phyloP scores from a whole-genome alignment of 169 alveolate genomes.

The Amoebophrya sp. region DNA sequence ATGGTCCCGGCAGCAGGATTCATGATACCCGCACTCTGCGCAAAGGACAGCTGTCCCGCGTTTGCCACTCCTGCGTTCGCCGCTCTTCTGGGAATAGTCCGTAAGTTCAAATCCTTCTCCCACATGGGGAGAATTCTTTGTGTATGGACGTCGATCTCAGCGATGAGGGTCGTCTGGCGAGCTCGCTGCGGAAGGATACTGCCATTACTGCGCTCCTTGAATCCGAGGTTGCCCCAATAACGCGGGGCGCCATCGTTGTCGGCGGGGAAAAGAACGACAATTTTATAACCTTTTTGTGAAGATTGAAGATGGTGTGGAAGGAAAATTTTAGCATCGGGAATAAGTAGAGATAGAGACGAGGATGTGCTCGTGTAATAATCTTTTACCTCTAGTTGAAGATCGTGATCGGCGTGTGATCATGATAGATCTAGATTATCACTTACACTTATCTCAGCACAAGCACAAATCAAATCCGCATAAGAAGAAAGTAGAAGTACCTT shows the following conservation, averaged over 20 bases:
- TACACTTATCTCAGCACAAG: neutral
- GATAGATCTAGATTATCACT: neutral
- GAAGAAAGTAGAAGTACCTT: neutral
- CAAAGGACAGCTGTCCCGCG: too few species aligned
- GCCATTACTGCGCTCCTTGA: neutral
- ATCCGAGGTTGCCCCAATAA: neutral
- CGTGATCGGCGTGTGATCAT: too few species aligned
- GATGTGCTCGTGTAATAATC: too few species aligned
- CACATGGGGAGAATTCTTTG: neutral
- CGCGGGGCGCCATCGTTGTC: neutral
- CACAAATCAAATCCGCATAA: neutral
- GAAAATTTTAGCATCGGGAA: too few species aligned
- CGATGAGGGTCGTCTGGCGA: neutral
- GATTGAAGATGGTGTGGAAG: too few species aligned
- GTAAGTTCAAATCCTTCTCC: neutral
- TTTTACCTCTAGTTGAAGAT: neutral
- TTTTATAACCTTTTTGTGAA: neutral
- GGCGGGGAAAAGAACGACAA: neutral
- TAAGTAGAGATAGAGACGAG: too few species aligned
- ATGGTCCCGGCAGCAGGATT: too few species aligned
- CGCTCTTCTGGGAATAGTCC: neutral
- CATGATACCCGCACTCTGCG: too few species aligned
- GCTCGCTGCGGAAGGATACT: neutral
- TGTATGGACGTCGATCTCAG: neutral
- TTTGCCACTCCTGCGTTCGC: too few species aligned